Conservation (phyloP, 2,329 filamentous ascomycete genomes). For the Lasiodiplodia hormozganensis region DNA sequence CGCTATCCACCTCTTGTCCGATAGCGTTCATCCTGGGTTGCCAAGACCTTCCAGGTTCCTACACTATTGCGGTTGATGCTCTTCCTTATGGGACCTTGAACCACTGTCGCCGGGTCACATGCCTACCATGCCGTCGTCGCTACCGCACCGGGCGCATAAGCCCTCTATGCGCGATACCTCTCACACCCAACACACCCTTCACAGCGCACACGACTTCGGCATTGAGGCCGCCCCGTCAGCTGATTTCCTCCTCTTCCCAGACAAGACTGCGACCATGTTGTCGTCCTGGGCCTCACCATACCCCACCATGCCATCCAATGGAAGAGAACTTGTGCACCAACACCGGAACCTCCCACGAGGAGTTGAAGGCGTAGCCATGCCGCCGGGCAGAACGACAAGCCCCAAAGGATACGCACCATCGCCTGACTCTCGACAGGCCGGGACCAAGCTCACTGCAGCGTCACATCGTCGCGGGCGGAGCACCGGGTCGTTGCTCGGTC, state of each 20-base stretch:
- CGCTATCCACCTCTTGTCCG: neutral
- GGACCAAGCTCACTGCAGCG: neutral
- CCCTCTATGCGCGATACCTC: neutral
- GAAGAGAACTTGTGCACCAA: neutral
- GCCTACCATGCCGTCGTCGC: constrained; percentile 1
- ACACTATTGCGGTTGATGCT: neutral
- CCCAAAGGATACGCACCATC: neutral
- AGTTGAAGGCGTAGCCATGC: no score
- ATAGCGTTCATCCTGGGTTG: neutral
- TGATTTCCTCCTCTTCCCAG: constrained; percentile 23
- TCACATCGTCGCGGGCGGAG: neutral
- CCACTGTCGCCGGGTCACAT: neutral
- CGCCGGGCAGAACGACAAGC: neutral
- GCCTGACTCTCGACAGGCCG: neutral
- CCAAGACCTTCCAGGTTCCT: neutral
- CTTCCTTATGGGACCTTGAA: neutral
- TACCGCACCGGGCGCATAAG: neutral
- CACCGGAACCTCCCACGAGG: no score
- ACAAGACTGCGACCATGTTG: neutral
- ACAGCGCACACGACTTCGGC: neutral
- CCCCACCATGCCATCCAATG: neutral
- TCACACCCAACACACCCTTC: neutral
- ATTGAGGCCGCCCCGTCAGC: neutral
- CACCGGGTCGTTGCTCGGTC: neutral
- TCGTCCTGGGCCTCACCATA: neutral